Evolutionary conservation across 345 rosid species (phyloP).

Genomic region (Trapa bicornis): DNA sequence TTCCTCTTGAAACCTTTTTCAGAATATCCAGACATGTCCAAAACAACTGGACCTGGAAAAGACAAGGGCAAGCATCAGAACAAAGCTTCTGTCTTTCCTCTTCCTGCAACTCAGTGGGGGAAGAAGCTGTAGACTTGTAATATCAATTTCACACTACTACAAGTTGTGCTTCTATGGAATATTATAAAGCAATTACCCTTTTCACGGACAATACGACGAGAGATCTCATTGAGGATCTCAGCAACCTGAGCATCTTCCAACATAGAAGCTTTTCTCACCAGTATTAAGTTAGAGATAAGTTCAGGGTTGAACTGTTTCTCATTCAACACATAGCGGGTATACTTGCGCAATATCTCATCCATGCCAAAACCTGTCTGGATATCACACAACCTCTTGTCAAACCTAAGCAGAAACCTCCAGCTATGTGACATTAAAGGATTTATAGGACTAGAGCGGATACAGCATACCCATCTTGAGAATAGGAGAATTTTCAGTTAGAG

Average conservation of each 20-base stretch:
- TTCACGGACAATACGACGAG: slow-evolving; percentile 62
- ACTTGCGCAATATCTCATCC: slow-evolving; percentile 85
- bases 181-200: slow-evolving; percentile 37
- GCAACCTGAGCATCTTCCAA: slow-evolving; percentile 60
- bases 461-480: neutral
- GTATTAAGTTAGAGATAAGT: slow-evolving; percentile 51
- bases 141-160: neutral
- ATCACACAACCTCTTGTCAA: slow-evolving; percentile 20
- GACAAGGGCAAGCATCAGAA: slow-evolving; percentile 7
- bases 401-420: neutral
- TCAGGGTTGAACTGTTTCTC: slow-evolving; percentile 86
- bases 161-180: neutral
- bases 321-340: slow-evolving; percentile 71
- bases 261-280: slow-evolving; percentile 62
- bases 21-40: slow-evolving; percentile 70
- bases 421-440: neutral
- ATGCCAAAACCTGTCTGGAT: slow-evolving; percentile 88
- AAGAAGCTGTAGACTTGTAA: neutral
- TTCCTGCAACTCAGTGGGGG: neutral
- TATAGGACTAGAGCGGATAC: neutral
- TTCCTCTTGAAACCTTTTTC: slow-evolving; percentile 88
- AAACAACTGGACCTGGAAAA: slow-evolving; percentile 76
- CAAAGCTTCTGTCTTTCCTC: neutral
- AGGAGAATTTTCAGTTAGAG: neutral
- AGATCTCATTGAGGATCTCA: slow-evolving; percentile 70